phyloP scores from a whole-genome alignment of 129 eudicot genomes.

The Dittrichia graveolens region DNA sequence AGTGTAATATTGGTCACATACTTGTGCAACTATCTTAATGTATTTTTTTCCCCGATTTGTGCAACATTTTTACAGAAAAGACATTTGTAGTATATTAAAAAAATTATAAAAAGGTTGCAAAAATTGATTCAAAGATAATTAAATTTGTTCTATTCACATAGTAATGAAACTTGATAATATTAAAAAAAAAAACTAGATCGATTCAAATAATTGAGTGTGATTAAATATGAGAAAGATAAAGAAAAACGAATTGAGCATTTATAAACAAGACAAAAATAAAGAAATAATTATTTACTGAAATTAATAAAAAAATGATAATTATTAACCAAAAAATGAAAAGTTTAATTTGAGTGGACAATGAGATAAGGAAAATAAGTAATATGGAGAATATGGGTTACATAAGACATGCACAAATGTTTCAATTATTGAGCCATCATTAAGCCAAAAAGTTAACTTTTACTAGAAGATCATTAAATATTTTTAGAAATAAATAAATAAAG shows the following conservation, averaged over 20 bases:
- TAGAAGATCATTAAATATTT: conserved; percentile 29
- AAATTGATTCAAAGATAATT: too few relatives aligned
- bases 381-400: conserved; percentile 40
- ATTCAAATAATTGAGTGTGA: conserved; percentile 36
- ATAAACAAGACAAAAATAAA: conserved; percentile 26
- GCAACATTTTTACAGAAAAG: too few relatives aligned
- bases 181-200: conserved; percentile 7
- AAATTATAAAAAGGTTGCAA: too few relatives aligned
- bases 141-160: background rate
- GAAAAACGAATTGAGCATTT: conserved; percentile 5
- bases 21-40: too few relatives aligned
- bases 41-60: too few relatives aligned
- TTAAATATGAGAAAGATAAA: conserved; percentile 18
- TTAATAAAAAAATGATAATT: background rate
- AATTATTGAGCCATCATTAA: conserved; percentile 49
- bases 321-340: conserved; percentile 18
- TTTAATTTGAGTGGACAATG: conserved; percentile 31
- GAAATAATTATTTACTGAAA: background rate
- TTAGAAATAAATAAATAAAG: conserved; percentile 3
- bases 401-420: conserved; percentile 43
- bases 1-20: too few relatives aligned
- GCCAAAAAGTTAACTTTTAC: conserved; percentile 42
- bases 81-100: too few relatives aligned
- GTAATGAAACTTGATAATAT: background rate
- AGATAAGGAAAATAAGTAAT: conserved; percentile 26